A percentile compares a stretch with the other conserved stretches of the same genome.
Evolutionary conservation across 2,329 filamentous ascomycete species (phyloP).

Genomic region (Trichoderma oligosporum): DNA sequence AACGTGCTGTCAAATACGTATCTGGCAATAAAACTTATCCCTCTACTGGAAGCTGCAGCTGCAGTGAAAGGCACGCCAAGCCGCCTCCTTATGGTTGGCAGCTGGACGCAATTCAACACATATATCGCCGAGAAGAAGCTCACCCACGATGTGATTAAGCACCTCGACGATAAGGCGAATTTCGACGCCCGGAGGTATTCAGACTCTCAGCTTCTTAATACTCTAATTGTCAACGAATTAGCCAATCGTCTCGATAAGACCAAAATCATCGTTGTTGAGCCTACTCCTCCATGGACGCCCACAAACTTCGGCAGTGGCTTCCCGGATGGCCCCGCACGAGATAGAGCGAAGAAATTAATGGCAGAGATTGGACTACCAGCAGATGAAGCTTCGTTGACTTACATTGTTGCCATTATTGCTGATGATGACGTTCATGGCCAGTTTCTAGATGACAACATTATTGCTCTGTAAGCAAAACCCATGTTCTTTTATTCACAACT

Average conservation of each 20-base stretch:
- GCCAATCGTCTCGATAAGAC: not conserved
- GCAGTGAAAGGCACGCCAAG: not conserved
- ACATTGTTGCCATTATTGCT: not conserved
- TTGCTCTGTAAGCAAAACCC: not conserved
- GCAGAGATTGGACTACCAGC: not conserved
- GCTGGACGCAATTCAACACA: not conserved
- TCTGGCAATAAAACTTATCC: not conserved
- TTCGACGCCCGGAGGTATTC: not conserved
- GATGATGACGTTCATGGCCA: not conserved
- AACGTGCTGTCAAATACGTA: not conserved
- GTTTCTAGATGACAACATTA: not conserved
- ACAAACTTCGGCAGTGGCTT: not conserved
- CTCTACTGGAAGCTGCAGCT: not conserved
- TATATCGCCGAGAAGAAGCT: not conserved
- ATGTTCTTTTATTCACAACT: not conserved
- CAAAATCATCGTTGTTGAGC: not conserved
- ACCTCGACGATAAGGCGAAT: not conserved
- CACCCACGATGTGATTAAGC: not conserved
- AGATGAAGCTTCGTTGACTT: not conserved
- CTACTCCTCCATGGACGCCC: not conserved
- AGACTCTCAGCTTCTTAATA: not conserved
- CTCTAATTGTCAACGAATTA: not conserved
- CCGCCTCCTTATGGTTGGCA: not conserved
- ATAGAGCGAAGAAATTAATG: not conserved
- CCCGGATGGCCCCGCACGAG: not conserved